Base-by-base conservation (phyloP, 306 rosid genomes). In the Quercus ilex region DNA sequence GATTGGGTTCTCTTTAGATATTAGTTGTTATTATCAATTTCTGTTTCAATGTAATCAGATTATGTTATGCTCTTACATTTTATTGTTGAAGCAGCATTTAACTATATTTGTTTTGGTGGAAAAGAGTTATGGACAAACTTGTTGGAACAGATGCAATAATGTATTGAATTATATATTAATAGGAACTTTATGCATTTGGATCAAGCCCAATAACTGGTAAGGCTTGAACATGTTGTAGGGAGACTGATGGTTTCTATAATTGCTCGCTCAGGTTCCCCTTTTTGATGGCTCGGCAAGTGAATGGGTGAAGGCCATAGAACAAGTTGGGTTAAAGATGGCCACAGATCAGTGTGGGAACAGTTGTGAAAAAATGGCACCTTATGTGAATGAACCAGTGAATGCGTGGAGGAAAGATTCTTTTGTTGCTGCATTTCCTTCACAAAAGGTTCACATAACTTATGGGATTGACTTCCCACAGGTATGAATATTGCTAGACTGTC, bases 401-500 rank as follows among this genome's bases (percentile, higher is more conserved):
- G 84, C 82, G 64, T 91, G 91, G 90, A 92, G 83, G 87, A 87
- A 85, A 62, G 95, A 87, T 83, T 90, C 95, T 78, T 92, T 90
- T 87, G 67, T 90, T 69, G 86, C 92, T 77, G 97, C 93, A 41
- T 92, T 88, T 81, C 99, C 99, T 69, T 90, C 97, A 18, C 67
- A 83, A 60, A 58, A 53, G 77, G 71, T 81, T 87, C 80, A 20
- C 59, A 82, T 94, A 76, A 94, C 91, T 41, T 94, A 86, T 73
- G 97, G 97, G 79, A 94, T 94, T 71, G 80, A 62, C 86, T 94
- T 88, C 82, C 89, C 88, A 20, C 92, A 91, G 95, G 99, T 94
- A 89, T 72, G 73, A 79, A 60, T 69, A 71, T 55, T 67, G 62
- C 69, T 57, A 68, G 43, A 68, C 78, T 52, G 64, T 59, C 10